A percentile compares a stretch with the other conserved stretches of the same genome.
Evolutionary conservation across 352 stramenopile species (phyloP).

Genomic region (Phytophthora pini): DNA sequence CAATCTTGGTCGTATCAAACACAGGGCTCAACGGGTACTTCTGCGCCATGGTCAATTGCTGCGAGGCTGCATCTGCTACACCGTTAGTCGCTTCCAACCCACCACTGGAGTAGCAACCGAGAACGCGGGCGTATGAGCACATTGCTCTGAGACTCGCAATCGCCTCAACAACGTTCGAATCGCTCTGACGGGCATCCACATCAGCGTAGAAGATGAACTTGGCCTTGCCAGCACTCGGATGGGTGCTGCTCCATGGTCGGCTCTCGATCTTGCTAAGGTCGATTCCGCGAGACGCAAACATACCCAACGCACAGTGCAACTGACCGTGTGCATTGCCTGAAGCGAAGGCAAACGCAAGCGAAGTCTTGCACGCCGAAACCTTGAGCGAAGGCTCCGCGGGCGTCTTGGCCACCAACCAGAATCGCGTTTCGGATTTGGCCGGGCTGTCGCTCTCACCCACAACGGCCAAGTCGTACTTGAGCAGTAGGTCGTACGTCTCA

Average conservation of each 20-base stretch:
- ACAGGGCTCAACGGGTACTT: constrained; percentile 81
- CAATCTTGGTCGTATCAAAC: constrained; percentile 80
- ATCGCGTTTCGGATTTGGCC: constrained; percentile 72
- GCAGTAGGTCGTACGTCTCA: constrained; percentile 93
- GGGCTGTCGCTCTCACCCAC: constrained; percentile 62
- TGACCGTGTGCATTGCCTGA: constrained; percentile 66
- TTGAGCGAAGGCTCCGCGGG: constrained; percentile 26
- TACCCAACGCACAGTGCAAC: constrained; percentile 66
- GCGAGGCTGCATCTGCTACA: constrained; percentile 2
- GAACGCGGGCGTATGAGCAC: constrained; percentile 82
- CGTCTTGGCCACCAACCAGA: constrained; percentile 84
- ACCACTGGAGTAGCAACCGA: constrained; percentile 83
- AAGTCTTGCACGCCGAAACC: constrained; percentile 62
- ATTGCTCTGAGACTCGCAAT: constrained; percentile 81
- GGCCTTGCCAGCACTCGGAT: constrained; percentile 40
- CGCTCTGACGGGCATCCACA: constrained; percentile 62
- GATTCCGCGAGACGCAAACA: constrained; percentile 68
- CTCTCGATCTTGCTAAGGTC: constrained; percentile 80
- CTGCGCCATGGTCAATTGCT: constrained; percentile 47
- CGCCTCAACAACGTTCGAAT: constrained; percentile 70
- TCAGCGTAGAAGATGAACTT: constrained; percentile 82
- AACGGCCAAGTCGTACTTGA: constrained; percentile 74
- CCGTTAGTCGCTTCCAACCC: constrained; percentile 11
- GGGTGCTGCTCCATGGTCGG: constrained; percentile 46
- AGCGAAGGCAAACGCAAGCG: constrained; percentile 75